Percentiles rank a stretch among this genome's conserved stretches.
These are phyloP conservation scores for Cryptosporidium ryanae DNA, from an alignment of 169 alveolate species.

Conservation along the genomic window DNA sequence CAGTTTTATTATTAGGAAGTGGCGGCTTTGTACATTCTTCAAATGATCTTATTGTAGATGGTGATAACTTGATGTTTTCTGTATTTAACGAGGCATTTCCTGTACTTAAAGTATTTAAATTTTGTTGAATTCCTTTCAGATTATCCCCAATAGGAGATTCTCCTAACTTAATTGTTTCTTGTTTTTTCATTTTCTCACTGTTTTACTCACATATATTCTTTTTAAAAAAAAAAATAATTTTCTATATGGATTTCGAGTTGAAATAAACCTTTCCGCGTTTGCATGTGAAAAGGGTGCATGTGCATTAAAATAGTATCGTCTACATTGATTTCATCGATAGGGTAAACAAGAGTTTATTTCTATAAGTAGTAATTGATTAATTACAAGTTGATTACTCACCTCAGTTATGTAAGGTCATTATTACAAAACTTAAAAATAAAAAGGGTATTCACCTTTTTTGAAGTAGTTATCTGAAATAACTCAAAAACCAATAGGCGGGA, in stretches of 20 bases:
- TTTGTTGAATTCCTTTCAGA: slow-evolving; percentile 40
- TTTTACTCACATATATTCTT: neutral
- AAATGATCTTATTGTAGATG: slow-evolving; percentile 29
- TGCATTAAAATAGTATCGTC: slow-evolving; percentile 57
- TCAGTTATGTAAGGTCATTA: too few relatives aligned
- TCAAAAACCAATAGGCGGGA: too few relatives aligned
- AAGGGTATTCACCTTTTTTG: too few relatives aligned
- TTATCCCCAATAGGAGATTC: slow-evolving; percentile 58
- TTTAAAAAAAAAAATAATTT: neutral
- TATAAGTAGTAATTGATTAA: too few relatives aligned
- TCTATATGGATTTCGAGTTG: neutral
- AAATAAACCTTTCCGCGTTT: slow-evolving; percentile 18
- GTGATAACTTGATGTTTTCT: slow-evolving; percentile 31
- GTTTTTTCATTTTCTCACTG: slow-evolving; percentile 7
- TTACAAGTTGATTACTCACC: too few relatives aligned
- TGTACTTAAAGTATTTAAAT: neutral
- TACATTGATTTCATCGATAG: neutral
- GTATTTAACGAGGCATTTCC: slow-evolving; percentile 23
- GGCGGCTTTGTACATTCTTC: slow-evolving; percentile 44
- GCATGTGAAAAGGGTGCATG: slow-evolving; percentile 74
- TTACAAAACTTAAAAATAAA: too few relatives aligned
- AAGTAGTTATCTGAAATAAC: too few relatives aligned
- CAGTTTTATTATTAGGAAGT: slow-evolving; percentile 43
- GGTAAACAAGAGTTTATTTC: too few relatives aligned
- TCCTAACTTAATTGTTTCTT: neutral